phyloP scores from a whole-genome alignment of 2,329 filamentous ascomycete species.

The Cadophora malorum region DNA sequence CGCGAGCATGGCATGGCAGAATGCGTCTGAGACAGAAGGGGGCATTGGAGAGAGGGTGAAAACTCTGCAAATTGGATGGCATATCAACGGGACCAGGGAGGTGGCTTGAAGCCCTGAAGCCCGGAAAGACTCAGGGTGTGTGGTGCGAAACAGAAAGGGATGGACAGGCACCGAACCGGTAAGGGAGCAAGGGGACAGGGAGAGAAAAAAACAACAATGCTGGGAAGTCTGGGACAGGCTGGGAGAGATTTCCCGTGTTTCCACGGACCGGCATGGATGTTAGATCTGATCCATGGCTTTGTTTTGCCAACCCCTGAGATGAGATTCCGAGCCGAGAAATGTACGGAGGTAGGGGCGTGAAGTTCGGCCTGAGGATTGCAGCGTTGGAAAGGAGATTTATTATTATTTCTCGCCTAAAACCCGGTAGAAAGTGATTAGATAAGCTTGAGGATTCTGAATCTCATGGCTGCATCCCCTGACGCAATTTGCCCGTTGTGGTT shows the following conservation, averaged over 20 bases:
- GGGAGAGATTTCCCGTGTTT: slow-evolving; percentile 2
- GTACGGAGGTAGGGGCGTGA: too few relatives aligned
- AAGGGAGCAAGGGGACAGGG: neutral
- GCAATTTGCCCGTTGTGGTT: neutral
- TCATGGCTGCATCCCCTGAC: neutral
- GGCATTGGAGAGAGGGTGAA: slow-evolving; percentile 29
- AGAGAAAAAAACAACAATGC: neutral
- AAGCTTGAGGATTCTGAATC: neutral
- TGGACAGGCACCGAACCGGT: neutral
- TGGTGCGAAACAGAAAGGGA: neutral
- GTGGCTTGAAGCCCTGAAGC: slow-evolving; percentile 19
- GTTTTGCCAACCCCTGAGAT: neutral
- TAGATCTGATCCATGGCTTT: neutral
- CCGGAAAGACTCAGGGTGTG: neutral
- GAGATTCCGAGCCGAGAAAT: neutral
- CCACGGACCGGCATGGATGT: slow-evolving; percentile 3
- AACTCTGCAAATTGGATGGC: slow-evolving; percentile 36
- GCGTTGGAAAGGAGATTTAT: neutral
- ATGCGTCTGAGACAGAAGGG: neutral
- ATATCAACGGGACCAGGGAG: slow-evolving; percentile 23
- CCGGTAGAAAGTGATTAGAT: slow-evolving; percentile 2
- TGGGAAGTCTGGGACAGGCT: neutral
- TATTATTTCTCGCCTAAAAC: slow-evolving; percentile 7
- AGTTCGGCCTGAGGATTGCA: neutral
- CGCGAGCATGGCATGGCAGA: slow-evolving; percentile 4